Percentiles rank a stretch among this genome's conserved stretches.
Evolutionary conservation across 306 rosid genomes (phyloP).

Genomic region (Oxytropis ochrocephala): DNA sequence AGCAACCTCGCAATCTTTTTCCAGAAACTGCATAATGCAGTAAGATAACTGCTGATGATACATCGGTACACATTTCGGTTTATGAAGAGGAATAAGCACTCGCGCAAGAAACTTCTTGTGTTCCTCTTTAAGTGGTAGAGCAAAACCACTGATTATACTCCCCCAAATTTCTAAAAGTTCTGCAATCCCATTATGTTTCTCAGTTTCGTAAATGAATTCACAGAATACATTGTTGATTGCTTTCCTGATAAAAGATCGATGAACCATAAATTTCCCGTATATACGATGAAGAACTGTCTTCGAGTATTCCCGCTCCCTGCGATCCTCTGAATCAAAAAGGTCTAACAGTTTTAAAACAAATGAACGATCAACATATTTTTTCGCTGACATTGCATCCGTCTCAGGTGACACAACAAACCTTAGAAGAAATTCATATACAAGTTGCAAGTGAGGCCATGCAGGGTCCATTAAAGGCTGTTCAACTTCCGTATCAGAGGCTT

Average conservation of each 20-base stretch:
- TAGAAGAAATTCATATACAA: constrained; percentile 54
- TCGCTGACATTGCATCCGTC: constrained; percentile 65
- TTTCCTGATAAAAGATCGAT: constrained; percentile 63
- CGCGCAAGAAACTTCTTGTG: constrained; percentile 68
- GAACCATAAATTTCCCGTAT: constrained; percentile 68
- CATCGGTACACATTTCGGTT: constrained; percentile 57
- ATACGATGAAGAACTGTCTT: constrained; percentile 66
- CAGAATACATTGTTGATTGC: constrained; percentile 60
- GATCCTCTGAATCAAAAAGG: constrained; percentile 73
- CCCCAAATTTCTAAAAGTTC: too few species aligned
- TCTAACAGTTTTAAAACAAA: constrained; percentile 56
- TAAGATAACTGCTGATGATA: constrained; percentile 71
- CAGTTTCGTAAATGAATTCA: constrained; percentile 32
- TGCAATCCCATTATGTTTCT: too few species aligned
- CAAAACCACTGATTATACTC: constrained; percentile 24
- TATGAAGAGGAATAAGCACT: constrained; percentile 67
- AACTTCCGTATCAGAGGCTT: constrained; percentile 55
- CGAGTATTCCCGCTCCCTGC: constrained; percentile 63
- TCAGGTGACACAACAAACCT: constrained; percentile 61
- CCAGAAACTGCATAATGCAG: constrained; percentile 66
- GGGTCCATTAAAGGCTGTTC: constrained; percentile 76
- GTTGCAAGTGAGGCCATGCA: constrained; percentile 13
- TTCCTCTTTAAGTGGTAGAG: constrained; percentile 66
- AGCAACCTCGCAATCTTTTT: constrained; percentile 71
- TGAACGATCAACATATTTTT: constrained; percentile 57